These are phyloP conservation scores for Starmerella davenportii DNA, from an alignment of 805 yeast genomes.

Conservation along the genomic window DNA sequence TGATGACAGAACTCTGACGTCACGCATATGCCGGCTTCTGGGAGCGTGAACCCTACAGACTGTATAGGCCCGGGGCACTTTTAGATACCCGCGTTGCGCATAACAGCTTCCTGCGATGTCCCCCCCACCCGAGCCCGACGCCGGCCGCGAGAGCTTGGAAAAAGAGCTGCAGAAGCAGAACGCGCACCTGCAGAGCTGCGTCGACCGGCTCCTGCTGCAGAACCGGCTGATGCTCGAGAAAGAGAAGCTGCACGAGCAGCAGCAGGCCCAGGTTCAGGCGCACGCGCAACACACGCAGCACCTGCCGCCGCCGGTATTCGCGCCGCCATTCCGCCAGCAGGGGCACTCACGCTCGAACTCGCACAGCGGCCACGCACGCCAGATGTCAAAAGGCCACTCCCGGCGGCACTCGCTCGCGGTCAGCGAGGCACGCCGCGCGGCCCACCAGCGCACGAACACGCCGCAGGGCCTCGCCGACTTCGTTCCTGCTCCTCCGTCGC, in stretches of 20 bases:
- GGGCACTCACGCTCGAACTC: slow-evolving; percentile 1
- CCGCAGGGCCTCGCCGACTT: slow-evolving; percentile 11
- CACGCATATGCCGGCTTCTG: not conserved
- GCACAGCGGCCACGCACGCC: slow-evolving; percentile 8
- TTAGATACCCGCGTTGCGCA: too few relatives aligned
- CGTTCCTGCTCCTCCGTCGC: not conserved
- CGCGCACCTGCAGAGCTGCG: slow-evolving; percentile 63
- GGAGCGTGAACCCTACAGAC: not conserved
- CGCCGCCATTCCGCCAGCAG: slow-evolving; percentile 3
- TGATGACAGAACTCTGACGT: slow-evolving; percentile 1
- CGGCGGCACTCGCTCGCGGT: slow-evolving; percentile 87
- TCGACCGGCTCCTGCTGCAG: slow-evolving; percentile 80
- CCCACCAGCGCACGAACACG: slow-evolving; percentile 78
- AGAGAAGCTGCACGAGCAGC: slow-evolving; percentile 28
- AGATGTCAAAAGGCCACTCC: slow-evolving; percentile 40
- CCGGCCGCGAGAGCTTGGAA: not conserved
- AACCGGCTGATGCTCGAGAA: slow-evolving; percentile 70
- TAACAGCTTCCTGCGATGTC: not conserved
- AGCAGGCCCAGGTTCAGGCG: slow-evolving; percentile 14
- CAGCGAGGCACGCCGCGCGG: slow-evolving; percentile 86
- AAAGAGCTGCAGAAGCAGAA: slow-evolving; percentile 70
- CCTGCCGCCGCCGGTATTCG: slow-evolving; percentile 11
- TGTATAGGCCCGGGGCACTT: too few relatives aligned
- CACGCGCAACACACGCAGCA: slow-evolving; percentile 6
- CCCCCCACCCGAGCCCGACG: not conserved